Evolutionary conservation across 2,329 filamentous ascomycete species (phyloP).

Genomic region (Aspergillus persii): DNA sequence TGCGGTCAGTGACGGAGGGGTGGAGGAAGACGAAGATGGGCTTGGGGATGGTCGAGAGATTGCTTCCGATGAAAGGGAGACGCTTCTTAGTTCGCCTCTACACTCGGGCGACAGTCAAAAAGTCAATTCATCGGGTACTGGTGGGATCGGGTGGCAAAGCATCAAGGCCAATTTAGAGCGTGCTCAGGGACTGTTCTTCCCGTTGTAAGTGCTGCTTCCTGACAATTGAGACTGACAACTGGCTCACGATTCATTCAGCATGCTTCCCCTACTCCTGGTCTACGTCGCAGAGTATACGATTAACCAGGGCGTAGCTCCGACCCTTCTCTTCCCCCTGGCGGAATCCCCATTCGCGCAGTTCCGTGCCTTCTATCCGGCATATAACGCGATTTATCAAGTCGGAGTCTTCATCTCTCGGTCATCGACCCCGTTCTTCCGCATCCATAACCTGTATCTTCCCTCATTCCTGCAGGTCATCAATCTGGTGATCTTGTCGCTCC

Average conservation of each 20-base stretch:
- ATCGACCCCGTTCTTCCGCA: slow-evolving; percentile 80
- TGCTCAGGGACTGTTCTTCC: slow-evolving; percentile 67
- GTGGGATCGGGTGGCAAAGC: slow-evolving; percentile 30
- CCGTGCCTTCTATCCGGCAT: slow-evolving; percentile 90
- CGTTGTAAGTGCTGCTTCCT: slow-evolving; percentile 51
- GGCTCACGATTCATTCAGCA: slow-evolving; percentile 46
- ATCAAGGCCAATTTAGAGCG: slow-evolving; percentile 60
- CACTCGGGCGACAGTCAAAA: slow-evolving; percentile 20
- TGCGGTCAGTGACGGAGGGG: slow-evolving; percentile 46
- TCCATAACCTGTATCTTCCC: slow-evolving; percentile 77
- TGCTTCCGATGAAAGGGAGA: slow-evolving; percentile 26
- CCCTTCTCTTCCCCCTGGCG: slow-evolving; percentile 77
- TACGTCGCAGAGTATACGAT: slow-evolving; percentile 97
- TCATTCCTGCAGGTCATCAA: slow-evolving; percentile 81
- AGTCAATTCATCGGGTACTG: slow-evolving; percentile 9
- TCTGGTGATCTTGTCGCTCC: slow-evolving; percentile 67
- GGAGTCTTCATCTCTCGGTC: slow-evolving; percentile 94
- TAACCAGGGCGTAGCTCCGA: slow-evolving; percentile 90
- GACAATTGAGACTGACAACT: not conserved
- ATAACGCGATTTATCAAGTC: slow-evolving; percentile 89
- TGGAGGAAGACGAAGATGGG: slow-evolving; percentile 37
- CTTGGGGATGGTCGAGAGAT: slow-evolving; percentile 21
- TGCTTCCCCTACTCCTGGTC: slow-evolving; percentile 87
- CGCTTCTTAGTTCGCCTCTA: slow-evolving; percentile 27
- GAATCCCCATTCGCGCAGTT: slow-evolving; percentile 75